Evolutionary conservation across 176 grass and related monocot genomes (phyloP).

Genomic region (Echinochloa phyllopogon): DNA sequence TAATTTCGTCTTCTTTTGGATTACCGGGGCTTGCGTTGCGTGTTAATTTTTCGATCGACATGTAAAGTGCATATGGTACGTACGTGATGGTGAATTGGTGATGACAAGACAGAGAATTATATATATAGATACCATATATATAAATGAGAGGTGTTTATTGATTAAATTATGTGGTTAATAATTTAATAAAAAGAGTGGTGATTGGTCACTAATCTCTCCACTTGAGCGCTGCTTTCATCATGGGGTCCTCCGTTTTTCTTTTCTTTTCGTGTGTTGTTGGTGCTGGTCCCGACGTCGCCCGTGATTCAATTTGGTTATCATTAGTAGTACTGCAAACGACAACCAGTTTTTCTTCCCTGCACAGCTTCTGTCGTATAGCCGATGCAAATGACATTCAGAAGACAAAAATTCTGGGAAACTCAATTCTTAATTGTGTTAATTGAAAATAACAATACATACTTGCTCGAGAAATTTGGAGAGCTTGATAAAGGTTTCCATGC

Average conservation of each 20-base stretch:
- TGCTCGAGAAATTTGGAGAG: neutral
- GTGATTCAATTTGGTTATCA: constrained; percentile 39
- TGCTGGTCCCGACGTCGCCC: constrained; percentile 34
- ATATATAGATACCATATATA: neutral
- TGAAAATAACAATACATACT: neutral
- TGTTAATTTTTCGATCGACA: constrained; percentile 22
- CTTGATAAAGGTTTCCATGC: neutral
- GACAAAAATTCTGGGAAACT: neutral
- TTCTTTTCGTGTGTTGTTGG: constrained; percentile 10
- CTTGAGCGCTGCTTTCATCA: constrained; percentile 11
- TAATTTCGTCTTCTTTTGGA: neutral
- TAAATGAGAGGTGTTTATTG: constrained; percentile 32
- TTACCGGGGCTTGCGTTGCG: constrained; percentile 2
- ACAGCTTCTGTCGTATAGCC: constrained; percentile 10
- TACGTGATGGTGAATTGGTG: neutral
- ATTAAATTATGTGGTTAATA: constrained; percentile 35
- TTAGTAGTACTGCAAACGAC: constrained; percentile 17
- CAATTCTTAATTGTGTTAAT: neutral
- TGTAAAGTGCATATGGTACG: constrained; percentile 27
- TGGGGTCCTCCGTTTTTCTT: constrained; percentile 10
- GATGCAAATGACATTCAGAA: neutral
- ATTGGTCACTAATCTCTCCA: constrained; percentile 7
- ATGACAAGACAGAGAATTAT: constrained; percentile 23
- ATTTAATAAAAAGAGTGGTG: constrained; percentile 39
- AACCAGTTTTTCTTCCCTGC: neutral